Base-by-base conservation (phyloP, 2,329 filamentous ascomycete species). In the Polytolypa hystricis region DNA sequence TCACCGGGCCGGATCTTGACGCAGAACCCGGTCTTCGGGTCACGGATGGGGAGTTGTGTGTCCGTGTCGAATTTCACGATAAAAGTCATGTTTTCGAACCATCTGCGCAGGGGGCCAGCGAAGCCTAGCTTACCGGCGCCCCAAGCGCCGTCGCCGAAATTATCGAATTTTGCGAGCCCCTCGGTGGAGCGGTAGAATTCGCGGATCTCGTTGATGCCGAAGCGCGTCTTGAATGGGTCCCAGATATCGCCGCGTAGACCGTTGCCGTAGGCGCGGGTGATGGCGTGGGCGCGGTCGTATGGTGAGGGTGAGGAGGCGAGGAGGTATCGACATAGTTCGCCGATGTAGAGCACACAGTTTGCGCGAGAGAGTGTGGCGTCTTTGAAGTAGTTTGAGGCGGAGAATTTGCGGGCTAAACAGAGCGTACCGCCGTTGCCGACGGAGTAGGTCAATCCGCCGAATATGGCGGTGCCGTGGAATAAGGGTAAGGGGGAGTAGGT, bases 131-230 rank as follows among this genome's bases (percentile, higher is more conserved):
- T 64, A 0, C 64, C 65, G 4, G 55, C 64, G 4, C 58, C 64
- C 47, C 53, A 64, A 1, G 57, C 47, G 3, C 62, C 61, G 16
- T 46, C 47, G 12, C 58, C 62, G 27, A 57, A 54, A 36, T 69
- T 68, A 40, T 67, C 62, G 23, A 62, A 66, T 23, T 62, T 65
- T 5, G 61, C 61, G 1, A 66, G 42, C 2, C 65, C 66, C 38
- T 69, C 66, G 0, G 65, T 69, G 3, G 62, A 64, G 3, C 64
- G 54, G 41, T 68, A 69, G 41, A 68, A 67, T 40, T 69, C 66
- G 5, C 64, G 55, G 27, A 69, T 60, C 45, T 68, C 65, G 2
- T 56, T 54, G 1, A 69, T 55, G 0, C 49, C 53, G 42, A 66
- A 68, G 2, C 64, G 53, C 14, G 56, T 42, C 21, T 57, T 58